These are phyloP conservation scores for Podila horticola DNA, from an alignment of 192 early-diverging fungal genomes.

Conservation along the genomic window DNA sequence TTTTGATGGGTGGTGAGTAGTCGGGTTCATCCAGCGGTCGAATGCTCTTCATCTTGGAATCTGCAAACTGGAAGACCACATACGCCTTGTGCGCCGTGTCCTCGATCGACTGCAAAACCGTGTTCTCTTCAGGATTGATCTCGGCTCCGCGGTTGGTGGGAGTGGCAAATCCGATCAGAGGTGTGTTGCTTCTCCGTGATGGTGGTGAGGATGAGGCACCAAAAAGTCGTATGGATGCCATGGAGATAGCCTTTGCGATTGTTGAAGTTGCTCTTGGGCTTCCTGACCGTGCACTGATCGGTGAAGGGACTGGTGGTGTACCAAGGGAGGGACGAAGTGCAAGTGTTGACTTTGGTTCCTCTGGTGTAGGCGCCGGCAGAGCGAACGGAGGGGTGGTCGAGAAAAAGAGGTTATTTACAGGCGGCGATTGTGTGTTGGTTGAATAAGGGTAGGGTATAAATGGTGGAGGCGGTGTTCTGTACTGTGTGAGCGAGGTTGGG, in stretches of 20 bases:
- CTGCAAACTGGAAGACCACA: conserved; percentile 73
- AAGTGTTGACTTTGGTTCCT: conserved; percentile 19
- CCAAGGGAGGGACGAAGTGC: conserved; percentile 21
- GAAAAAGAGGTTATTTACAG: conserved; percentile 28
- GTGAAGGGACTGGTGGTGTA: conserved; percentile 26
- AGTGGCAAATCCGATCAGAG: conserved; percentile 36
- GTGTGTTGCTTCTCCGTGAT: conserved; percentile 39
- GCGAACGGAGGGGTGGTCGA: conserved; percentile 57
- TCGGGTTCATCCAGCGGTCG: conserved; percentile 48
- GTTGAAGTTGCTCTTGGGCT: conserved; percentile 57
- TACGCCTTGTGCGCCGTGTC: conserved; percentile 76
- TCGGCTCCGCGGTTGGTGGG: conserved; percentile 9
- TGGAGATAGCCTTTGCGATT: conserved; percentile 62
- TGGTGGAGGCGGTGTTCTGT: conserved; percentile 35
- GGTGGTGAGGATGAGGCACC: conserved; percentile 63
- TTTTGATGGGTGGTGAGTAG: conserved; percentile 29
- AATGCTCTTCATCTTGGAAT: conserved; percentile 66
- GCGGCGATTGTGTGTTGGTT: conserved; percentile 20
- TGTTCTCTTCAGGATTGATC: conserved; percentile 51
- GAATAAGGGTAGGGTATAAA: conserved; percentile 31
- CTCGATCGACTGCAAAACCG: conserved; percentile 71
- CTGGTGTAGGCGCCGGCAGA: conserved; percentile 27
- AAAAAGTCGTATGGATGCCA: conserved; percentile 64
- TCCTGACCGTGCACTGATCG: conserved; percentile 31
- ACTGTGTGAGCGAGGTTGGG: conserved; percentile 39